Conservation (phyloP, 1,284 basidiomycete species). For the Leccinum fallax region DNA sequence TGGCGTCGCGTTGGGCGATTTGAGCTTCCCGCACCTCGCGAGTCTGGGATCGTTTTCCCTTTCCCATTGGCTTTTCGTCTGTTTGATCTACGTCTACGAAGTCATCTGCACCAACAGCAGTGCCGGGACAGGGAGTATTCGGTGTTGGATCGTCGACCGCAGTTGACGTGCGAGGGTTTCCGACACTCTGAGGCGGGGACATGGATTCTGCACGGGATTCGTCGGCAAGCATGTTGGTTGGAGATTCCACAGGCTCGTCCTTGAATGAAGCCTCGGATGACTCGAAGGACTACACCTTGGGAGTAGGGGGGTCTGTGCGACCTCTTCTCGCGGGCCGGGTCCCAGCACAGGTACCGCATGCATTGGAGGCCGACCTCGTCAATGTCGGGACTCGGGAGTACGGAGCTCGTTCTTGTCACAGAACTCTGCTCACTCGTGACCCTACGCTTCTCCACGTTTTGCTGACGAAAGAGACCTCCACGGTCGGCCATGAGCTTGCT, state of each 20-base stretch:
- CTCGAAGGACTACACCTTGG: slow-evolving; percentile 26
- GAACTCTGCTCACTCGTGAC: slow-evolving; percentile 77
- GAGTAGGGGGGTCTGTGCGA: slow-evolving; percentile 17
- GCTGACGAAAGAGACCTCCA: slow-evolving; percentile 85
- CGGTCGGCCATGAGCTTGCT: slow-evolving; percentile 87
- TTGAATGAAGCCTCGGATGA: slow-evolving; percentile 27
- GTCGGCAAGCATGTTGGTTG: slow-evolving; percentile 5
- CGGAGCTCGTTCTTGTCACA: slow-evolving; percentile 70
- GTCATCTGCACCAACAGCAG: slow-evolving; percentile 11
- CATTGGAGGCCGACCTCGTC: slow-evolving; percentile 58
- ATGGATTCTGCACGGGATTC: slow-evolving; percentile 15
- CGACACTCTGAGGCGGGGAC: slow-evolving; percentile 30
- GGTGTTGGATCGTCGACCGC: slow-evolving; percentile 9
- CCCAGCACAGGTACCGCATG: slow-evolving; percentile 43
- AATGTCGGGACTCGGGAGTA: slow-evolving; percentile 69
- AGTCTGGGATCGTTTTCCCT: slow-evolving; percentile 49
- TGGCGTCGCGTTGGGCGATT: slow-evolving; percentile 52
- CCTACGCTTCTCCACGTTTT: slow-evolving; percentile 88
- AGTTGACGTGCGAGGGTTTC: slow-evolving; percentile 21
- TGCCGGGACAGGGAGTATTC: too few relatives aligned
- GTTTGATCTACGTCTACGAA: slow-evolving; percentile 8
- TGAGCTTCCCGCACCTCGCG: slow-evolving; percentile 56
- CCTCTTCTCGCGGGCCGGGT: slow-evolving; percentile 21
- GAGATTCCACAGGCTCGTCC: slow-evolving; percentile 37
- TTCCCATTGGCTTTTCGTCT: slow-evolving; percentile 33